Base-by-base conservation (phyloP, 2,329 filamentous ascomycete species). In the Fusarium scirpi region DNA sequence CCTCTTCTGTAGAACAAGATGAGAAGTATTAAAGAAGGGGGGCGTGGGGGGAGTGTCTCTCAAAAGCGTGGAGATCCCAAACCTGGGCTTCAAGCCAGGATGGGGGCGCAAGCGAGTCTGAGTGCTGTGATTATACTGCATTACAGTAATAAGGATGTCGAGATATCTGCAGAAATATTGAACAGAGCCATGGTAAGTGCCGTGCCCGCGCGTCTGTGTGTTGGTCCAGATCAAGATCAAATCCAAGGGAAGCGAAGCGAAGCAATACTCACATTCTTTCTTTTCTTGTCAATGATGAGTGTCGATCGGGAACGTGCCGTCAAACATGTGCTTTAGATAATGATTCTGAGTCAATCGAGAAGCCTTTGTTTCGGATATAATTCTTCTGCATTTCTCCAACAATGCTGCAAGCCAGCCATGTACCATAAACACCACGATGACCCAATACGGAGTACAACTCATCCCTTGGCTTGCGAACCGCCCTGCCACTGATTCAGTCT, bases 31-130 rank as follows among this genome's bases (percentile, higher is more conserved):
- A 41, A 44, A 54, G 63, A 59, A 64, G 67, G 56, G 66, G 65
- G 67, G 67, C 59, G 68, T 71, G 67, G 67, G 61, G 67, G 68
- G 49, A 29, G 68, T 70, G 67, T 70, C 67, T 69, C 59, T 69
- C 25, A 48, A 61, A 55, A 69, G 68, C 51, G 68, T 70, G 68
- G 68, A 68, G 69, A 67, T 70, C 53, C 53, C 48, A 58, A 59
- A 45, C 49, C 20, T 49, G 43, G 66, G 59, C 61, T 57, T 57
- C 30, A 20, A 57, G 38, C 38, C 55, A 40, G 49, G 54, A 70
- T 70, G 67, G 67, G 63, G 67, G 67, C 67, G 58, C 48, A 58
- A 62, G 58, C 49, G 54, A 63, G 58, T 53, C 59, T 54, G 51
- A 38, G 43, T 57, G 44, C 38, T 65, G 68, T 64, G 41, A 54